Conservation (phyloP, 148 eudicot species). For the Rhododendron henanense region DNA sequence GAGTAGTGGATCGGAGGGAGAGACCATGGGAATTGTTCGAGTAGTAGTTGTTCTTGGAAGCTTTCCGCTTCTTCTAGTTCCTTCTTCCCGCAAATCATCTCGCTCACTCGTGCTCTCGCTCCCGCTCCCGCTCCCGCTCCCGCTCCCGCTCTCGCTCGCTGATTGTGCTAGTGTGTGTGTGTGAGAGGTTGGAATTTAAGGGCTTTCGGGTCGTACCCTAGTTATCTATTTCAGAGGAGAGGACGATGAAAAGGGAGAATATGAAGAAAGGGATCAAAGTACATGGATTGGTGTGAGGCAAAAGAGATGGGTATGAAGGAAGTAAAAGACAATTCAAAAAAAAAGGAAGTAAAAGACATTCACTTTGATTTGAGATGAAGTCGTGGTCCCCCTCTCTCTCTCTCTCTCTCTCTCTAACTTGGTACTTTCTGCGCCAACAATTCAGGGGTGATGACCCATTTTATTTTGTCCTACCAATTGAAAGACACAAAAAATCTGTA, state of each 20-base stretch:
- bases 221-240: slow-evolving; percentile 14
- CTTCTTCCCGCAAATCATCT: slow-evolving; percentile 31
- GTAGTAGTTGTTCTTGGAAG: slow-evolving; percentile 22
- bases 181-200: background rate
- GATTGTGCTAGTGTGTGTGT: background rate
- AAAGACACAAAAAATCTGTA: background rate
- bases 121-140: background rate
- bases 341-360: background rate
- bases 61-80: slow-evolving; percentile 25
- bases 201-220: slow-evolving; percentile 20
- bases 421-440: background rate
- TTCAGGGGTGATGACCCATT: background rate
- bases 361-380: slow-evolving; percentile 5
- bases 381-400: slow-evolving; percentile 6
- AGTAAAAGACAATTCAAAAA: background rate
- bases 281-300: slow-evolving; percentile 16
- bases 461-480: too few relatives aligned
- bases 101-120: background rate
- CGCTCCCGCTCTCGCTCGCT: background rate
- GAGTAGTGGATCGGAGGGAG: slow-evolving; percentile 31
- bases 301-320: background rate
- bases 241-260: slow-evolving; percentile 14
- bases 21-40: slow-evolving; percentile 30
- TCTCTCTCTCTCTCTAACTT: slow-evolving; percentile 12
- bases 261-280: slow-evolving; percentile 14